Conservation (phyloP, 352 stramenopile species). For the Pythium periplocum region DNA sequence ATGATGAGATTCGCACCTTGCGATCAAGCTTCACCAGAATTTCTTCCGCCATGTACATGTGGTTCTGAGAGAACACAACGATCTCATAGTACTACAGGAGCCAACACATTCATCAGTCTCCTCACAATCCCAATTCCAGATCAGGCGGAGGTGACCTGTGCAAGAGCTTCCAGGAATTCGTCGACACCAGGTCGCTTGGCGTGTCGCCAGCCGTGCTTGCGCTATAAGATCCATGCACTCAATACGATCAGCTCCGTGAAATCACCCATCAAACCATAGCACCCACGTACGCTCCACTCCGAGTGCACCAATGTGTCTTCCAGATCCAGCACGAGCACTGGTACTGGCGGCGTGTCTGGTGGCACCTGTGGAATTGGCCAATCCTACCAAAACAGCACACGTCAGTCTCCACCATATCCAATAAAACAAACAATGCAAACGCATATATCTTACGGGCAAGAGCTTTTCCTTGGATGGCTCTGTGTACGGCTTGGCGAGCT, state of each 20-base stretch:
- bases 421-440: background rate
- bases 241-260: conserved; percentile 10
- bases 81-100: conserved; percentile 75
- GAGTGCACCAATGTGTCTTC: conserved; percentile 87
- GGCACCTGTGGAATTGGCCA: conserved; percentile 82
- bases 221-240: conserved; percentile 19
- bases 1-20: conserved; percentile 28
- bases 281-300: conserved; percentile 75
- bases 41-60: conserved; percentile 70
- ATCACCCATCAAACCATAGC: background rate
- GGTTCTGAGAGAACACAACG: conserved; percentile 85
- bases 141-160: conserved; percentile 32
- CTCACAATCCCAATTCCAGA: background rate
- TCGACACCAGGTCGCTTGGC: conserved; percentile 82
- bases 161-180: conserved; percentile 81
- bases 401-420: too few species aligned
- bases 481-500: conserved; percentile 70
- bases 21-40: conserved; percentile 76
- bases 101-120: background rate
- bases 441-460: conserved; percentile 34
- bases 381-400: conserved; percentile 23
- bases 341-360: conserved; percentile 66
- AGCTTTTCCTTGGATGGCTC: conserved; percentile 79
- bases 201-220: conserved; percentile 85
- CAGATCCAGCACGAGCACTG: conserved; percentile 78